Conservation (phyloP, 352 stramenopile genomes). For the Phytophthora meadii region DNA sequence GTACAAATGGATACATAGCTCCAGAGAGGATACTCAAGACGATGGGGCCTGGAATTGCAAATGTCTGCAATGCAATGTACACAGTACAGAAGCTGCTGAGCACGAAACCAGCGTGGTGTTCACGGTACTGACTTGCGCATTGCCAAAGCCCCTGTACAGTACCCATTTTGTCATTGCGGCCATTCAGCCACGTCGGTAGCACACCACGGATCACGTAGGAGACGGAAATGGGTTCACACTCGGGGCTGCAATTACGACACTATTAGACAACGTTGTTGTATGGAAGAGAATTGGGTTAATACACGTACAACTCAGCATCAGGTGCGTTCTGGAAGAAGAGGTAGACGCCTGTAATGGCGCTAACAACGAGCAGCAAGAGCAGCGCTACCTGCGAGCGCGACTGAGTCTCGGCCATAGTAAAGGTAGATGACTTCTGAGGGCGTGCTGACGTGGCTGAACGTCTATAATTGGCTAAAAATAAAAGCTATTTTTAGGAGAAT, state of each 20-base stretch:
- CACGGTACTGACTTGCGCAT: conserved; percentile 81
- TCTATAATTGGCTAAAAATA: not conserved
- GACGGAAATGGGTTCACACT: conserved; percentile 78
- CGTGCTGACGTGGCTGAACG: not conserved
- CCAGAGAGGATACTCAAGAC: conserved; percentile 88
- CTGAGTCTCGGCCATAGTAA: conserved; percentile 16
- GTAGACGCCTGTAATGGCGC: conserved; percentile 56
- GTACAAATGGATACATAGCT: conserved; percentile 86
- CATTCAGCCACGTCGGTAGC: conserved; percentile 80
- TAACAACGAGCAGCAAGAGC: conserved; percentile 53
- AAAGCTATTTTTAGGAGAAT: too few species aligned
- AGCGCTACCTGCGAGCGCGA: conserved; percentile 42
- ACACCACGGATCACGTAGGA: conserved; percentile 82
- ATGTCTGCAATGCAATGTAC: conserved; percentile 89
- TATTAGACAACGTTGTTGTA: too few species aligned
- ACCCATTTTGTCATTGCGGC: conserved; percentile 87
- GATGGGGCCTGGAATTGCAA: conserved; percentile 89
- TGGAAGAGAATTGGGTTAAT: too few species aligned
- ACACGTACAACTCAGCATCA: conserved; percentile 71
- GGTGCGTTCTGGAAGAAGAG: conserved; percentile 76
- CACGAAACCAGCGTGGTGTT: conserved; percentile 76
- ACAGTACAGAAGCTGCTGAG: conserved; percentile 84
- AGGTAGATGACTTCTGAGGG: not conserved
- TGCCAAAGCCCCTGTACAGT: conserved; percentile 81
- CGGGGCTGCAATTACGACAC: conserved; percentile 38